Evolutionary conservation across 768 basidiomycete species (phyloP), one percentile per base, ranked within the genome.

Genomic region (Collybia nuda): DNA sequence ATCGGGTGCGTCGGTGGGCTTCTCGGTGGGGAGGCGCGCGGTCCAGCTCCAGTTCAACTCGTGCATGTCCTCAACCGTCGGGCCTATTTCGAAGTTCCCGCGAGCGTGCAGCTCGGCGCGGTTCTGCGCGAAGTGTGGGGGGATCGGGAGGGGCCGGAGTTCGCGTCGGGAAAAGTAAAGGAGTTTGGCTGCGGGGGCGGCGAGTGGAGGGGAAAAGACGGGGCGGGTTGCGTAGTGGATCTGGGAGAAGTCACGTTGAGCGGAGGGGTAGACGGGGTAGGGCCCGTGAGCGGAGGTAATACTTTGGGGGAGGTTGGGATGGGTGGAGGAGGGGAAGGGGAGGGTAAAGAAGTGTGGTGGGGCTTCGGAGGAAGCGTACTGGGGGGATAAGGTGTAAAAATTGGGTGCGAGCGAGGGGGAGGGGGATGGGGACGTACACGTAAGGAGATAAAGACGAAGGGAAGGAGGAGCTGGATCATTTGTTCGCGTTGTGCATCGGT

Each of bases 111-210:
- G 61, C 4, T 64, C 62, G 9, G 56, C 68, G 5, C 70, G 60
- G 5, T 57, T 67, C 9, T 56, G 56, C 8, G 69, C 73, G 6
- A 77, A 57, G 36, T 68, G 63, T 0, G 66, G 62, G 2, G 81
- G 78, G 28, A 80, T 59, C 7, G 48, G 59, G 53, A 86, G 71
- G 0, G 75, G 70, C 2, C 66, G 57, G 6, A 75, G 56, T 53
- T 89, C 85, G 22, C 78, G 70, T 17, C 82, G 78, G 11, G 83
- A 70, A 40, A 86, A 75, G 67, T 80, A 89, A 29, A 87, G 62
- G 8, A 88, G 73, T 35, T 80, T 84, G 0, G 88, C 88, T 0
- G 86, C 79, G 28, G 72, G 58, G 21, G 82, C 68, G 15, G 79
- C 70, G 6, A 81, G 76, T 0, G 86, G 85, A 1, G 58, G 53